A percentile compares a stretch with the other conserved stretches of the same genome.
Conservation (phyloP, 176 grass and related monocot species). For the Eremochloa ophiuroides region DNA sequence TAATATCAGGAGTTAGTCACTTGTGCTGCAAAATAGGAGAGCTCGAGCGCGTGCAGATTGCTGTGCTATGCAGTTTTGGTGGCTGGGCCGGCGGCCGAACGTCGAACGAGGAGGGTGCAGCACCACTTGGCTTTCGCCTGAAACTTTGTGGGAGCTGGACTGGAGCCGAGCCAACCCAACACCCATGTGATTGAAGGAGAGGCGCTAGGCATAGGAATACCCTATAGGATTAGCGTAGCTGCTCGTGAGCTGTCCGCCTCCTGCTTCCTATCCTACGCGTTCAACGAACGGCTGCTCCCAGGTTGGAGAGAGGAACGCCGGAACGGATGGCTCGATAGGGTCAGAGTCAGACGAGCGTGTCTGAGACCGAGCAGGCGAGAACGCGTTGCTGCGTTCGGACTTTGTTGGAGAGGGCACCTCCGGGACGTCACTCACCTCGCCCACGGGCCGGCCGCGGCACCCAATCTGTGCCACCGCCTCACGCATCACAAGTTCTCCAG, state of each 20-base stretch:
- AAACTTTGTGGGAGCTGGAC: not conserved
- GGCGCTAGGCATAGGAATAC: not conserved
- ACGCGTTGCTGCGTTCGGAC: too few species aligned
- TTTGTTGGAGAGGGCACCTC: too few species aligned
- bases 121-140: not conserved
- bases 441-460: too few species aligned
- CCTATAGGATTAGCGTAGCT: not conserved
- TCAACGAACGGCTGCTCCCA: not conserved
- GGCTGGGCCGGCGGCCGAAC: not conserved
- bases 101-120: too few species aligned
- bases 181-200: conserved; percentile 10
- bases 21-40: not conserved
- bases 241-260: not conserved
- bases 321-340: not conserved
- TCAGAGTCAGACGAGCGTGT: too few species aligned
- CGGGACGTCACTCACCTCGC: too few species aligned
- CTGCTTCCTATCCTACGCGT: not conserved
- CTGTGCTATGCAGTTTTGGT: not conserved
- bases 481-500: too few species aligned
- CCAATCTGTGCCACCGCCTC: too few species aligned
- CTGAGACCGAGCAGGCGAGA: too few species aligned
- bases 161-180: not conserved
- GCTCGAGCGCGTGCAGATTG: not conserved
- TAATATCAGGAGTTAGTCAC: too few species aligned
- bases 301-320: too few species aligned